Percentiles rank a stretch among this genome's conserved stretches.
Conservation (phyloP, 2,329 filamentous ascomycete genomes). For the Aspergillus felis region DNA sequence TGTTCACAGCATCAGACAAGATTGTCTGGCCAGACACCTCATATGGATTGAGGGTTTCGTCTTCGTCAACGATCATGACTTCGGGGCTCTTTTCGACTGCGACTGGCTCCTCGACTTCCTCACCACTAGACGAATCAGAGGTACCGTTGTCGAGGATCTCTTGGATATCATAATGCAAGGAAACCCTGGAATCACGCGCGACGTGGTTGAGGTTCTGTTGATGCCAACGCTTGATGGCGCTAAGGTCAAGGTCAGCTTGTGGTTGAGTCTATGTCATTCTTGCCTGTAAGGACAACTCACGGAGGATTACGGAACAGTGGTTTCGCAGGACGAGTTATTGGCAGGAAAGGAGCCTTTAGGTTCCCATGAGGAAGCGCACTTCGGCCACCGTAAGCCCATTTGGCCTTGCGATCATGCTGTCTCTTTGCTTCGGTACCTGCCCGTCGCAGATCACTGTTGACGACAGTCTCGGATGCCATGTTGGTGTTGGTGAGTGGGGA, state of each 20-base stretch:
- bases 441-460: slow-evolving; percentile 52
- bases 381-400: slow-evolving; percentile 37
- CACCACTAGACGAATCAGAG: slow-evolving; percentile 31
- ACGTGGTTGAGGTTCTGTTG: slow-evolving; percentile 15
- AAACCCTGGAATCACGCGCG: slow-evolving; percentile 15
- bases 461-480: slow-evolving; percentile 34
- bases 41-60: slow-evolving; percentile 50
- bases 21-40: slow-evolving; percentile 55
- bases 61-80: slow-evolving; percentile 41
- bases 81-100: slow-evolving; percentile 45
- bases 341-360: slow-evolving; percentile 1
- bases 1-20: slow-evolving; percentile 52
- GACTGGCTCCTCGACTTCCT: slow-evolving; percentile 34
- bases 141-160: slow-evolving; percentile 27
- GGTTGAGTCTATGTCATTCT: not conserved
- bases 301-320: slow-evolving; percentile 12
- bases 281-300: slow-evolving; percentile 11
- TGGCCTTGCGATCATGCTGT: slow-evolving; percentile 36
- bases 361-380: slow-evolving; percentile 6
- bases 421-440: slow-evolving; percentile 48
- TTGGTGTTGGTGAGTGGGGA: not conserved
- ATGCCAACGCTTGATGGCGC: slow-evolving; percentile 6
- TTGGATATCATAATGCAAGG: slow-evolving; percentile 29
- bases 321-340: slow-evolving; percentile 15
- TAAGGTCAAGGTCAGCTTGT: not conserved